A percentile compares a stretch with the other conserved stretches of the same genome.
Evolutionary conservation across 139 green algal genomes (phyloP).

Genomic region (Desmodesmus armatus): DNA sequence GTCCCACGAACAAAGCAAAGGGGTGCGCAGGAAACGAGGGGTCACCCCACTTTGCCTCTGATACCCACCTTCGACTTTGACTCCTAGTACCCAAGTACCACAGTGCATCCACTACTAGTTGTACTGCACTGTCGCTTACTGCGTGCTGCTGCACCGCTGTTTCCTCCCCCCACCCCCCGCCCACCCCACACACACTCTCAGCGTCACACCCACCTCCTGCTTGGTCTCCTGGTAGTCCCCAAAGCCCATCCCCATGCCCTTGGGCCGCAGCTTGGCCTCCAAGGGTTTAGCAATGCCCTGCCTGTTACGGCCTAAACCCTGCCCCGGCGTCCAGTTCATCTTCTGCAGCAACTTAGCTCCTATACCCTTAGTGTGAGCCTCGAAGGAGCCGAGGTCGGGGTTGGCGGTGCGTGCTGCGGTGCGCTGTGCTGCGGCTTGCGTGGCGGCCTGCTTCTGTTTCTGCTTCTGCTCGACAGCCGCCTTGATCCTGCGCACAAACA

Average conservation of each 20-base stretch:
- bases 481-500: constrained; percentile 60
- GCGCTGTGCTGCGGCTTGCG: constrained; percentile 18
- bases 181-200: neutral
- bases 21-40: too few relatives aligned
- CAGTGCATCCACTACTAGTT: too few relatives aligned
- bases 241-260: constrained; percentile 96
- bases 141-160: constrained; percentile 6
- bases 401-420: constrained; percentile 30
- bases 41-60: too few relatives aligned
- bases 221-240: constrained; percentile 70
- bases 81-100: too few relatives aligned
- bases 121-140: too few relatives aligned
- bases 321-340: constrained; percentile 92
- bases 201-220: constrained; percentile 58
- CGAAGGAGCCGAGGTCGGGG: constrained; percentile 83
- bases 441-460: neutral
- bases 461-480: constrained; percentile 55
- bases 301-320: constrained; percentile 75
- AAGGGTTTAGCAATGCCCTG: constrained; percentile 91
- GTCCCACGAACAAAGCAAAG: too few relatives aligned
- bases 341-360: constrained; percentile 94
- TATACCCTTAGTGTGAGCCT: constrained; percentile 95
- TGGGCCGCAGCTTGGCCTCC: constrained; percentile 89
- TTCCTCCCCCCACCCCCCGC: constrained; percentile 2
- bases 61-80: too few relatives aligned